Percentiles rank a stretch among this genome's conserved stretches.
These are phyloP conservation scores for Psidium friedrichsthalianum DNA, from an alignment of 345 rosid genomes.

Conservation along the genomic window DNA sequence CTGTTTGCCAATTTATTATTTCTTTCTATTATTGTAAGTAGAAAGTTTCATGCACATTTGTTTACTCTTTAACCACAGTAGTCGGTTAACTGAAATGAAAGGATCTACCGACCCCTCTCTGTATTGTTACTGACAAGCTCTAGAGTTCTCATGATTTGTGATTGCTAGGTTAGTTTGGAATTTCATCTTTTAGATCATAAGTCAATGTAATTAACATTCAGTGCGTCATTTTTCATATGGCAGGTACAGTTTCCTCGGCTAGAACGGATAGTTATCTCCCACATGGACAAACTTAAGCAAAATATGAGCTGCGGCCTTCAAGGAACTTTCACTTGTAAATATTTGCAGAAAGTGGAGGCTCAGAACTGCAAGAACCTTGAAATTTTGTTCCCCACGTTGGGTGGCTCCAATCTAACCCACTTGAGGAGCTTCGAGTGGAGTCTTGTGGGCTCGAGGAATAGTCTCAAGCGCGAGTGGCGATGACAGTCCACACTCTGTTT, in stretches of 20 bases:
- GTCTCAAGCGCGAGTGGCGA: background rate
- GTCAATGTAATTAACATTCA: no score
- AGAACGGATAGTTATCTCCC: accelerated
- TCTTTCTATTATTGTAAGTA: no score
- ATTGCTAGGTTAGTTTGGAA: no score
- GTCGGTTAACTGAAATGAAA: background rate
- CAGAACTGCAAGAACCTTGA: background rate
- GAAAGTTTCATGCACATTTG: no score
- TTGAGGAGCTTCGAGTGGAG: no score
- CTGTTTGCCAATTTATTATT: no score
- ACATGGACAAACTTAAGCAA: background rate
- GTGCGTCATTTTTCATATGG: background rate
- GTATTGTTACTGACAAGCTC: background rate
- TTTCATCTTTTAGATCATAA: no score
- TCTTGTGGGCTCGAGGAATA: background rate
- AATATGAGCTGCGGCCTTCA: background rate
- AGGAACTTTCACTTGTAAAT: background rate
- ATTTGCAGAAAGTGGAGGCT: background rate
- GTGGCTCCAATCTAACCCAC: background rate
- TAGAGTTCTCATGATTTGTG: background rate
- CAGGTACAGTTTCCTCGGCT: background rate
- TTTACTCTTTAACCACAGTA: no score
- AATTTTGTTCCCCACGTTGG: background rate
- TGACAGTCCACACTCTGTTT: background rate
- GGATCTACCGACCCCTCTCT: background rate